phyloP scores from a whole-genome alignment of 2,329 filamentous ascomycete species.

The Trichoderma polysporum region DNA sequence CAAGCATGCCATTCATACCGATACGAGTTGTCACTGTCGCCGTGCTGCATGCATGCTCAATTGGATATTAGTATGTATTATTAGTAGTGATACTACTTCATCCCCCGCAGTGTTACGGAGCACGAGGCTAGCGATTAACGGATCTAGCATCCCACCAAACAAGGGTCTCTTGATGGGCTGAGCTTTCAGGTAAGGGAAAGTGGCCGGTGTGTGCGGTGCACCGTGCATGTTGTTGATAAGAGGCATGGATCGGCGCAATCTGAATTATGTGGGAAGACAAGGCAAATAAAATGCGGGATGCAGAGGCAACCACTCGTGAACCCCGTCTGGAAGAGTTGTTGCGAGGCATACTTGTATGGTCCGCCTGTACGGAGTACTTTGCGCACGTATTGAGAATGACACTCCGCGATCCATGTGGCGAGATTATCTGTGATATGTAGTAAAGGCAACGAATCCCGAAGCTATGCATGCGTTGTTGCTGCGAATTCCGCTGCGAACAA shows the following conservation, averaged over 20 bases:
- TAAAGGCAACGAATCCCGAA: neutral
- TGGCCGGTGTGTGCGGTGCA: slow-evolving; percentile 1
- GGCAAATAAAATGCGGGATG: neutral
- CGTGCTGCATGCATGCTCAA: neutral
- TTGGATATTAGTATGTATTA: too few species aligned
- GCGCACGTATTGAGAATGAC: neutral
- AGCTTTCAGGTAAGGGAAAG: slow-evolving; percentile 13
- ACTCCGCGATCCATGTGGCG: neutral
- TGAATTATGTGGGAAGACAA: neutral
- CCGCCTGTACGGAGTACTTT: neutral
- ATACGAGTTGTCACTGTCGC: neutral
- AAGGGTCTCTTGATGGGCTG: slow-evolving; percentile 8
- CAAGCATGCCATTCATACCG: neutral
- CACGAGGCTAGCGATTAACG: neutral
- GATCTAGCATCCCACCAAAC: neutral
- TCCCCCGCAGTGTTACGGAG: neutral
- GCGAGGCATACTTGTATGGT: neutral
- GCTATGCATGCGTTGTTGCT: neutral
- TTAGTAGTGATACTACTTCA: too few species aligned
- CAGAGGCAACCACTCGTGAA: neutral
- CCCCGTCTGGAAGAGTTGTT: neutral
- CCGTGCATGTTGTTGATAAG: slow-evolving; percentile 4
- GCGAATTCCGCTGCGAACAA: neutral
- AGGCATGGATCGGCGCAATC: slow-evolving; percentile 12
- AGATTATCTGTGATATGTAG: neutral